These are phyloP conservation scores for Eucalyptus pauciflora DNA, from an alignment of 345 rosid species.

Conservation along the genomic window DNA sequence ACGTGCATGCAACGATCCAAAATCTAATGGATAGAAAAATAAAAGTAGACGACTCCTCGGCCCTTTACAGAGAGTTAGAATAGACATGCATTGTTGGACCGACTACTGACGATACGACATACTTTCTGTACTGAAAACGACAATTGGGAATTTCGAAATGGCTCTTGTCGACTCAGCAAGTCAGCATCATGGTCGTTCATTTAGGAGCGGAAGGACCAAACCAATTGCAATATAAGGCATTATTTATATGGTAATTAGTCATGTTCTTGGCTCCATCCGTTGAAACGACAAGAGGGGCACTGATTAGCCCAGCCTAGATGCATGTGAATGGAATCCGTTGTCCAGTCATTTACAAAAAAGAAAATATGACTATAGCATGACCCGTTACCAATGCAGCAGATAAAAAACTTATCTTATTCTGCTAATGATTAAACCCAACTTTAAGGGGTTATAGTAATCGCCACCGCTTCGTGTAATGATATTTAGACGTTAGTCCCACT, in stretches of 20 bases:
- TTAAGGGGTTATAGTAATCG: neutral
- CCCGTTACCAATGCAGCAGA: neutral
- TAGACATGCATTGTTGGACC: neutral
- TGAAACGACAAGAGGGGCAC: neutral
- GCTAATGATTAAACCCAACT: neutral
- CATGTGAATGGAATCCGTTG: neutral
- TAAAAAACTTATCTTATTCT: neutral
- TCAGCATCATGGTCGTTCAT: neutral
- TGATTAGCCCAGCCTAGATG: neutral
- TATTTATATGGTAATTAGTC: neutral
- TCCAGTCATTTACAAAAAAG: neutral
- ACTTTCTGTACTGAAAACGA: neutral
- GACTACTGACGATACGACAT: neutral
- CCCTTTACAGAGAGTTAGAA: neutral
- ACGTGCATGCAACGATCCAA: neutral
- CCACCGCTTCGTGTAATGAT: neutral
- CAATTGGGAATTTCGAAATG: neutral
- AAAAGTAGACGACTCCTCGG: neutral
- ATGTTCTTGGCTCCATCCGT: neutral
- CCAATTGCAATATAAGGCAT: neutral
- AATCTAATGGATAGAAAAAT: neutral
- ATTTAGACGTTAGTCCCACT: neutral
- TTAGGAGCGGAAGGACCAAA: neutral
- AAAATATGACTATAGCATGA: neutral
- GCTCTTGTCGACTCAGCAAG: neutral